Evolutionary conservation across 169 alveolate genomes (phyloP).

Genomic region (Theileria annulata): DNA sequence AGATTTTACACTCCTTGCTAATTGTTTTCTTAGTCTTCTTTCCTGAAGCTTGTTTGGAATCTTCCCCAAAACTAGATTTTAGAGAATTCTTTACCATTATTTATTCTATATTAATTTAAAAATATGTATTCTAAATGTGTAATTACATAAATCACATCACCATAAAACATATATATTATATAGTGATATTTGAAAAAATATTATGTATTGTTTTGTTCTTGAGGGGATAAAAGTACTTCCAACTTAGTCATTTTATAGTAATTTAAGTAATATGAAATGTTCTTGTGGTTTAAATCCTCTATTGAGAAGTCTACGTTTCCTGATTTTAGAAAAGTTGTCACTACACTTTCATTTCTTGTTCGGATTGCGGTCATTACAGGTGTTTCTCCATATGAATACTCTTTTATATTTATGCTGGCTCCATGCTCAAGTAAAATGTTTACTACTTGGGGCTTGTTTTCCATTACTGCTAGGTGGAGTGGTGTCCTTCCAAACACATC

Average conservation of each 20-base stretch:
- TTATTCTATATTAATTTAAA: not conserved
- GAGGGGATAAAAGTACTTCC: not conserved
- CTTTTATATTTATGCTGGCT: constrained; percentile 68
- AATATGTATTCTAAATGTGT: not conserved
- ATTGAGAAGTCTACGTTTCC: constrained; percentile 52
- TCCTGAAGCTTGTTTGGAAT: not conserved
- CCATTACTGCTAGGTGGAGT: constrained; percentile 74
- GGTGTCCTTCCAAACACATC: constrained; percentile 72
- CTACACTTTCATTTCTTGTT: constrained; percentile 79
- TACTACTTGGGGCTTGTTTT: constrained; percentile 64
- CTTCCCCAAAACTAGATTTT: not conserved
- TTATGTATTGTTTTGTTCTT: not conserved
- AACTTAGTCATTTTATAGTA: not conserved
- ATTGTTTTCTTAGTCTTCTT: constrained; percentile 4
- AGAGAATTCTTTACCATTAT: not conserved
- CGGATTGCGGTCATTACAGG: constrained; percentile 84
- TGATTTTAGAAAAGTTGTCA: constrained; percentile 64
- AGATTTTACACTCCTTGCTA: constrained; percentile 30
- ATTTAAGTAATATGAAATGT: not conserved
- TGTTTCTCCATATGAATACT: constrained; percentile 78
- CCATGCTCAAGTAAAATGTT: constrained; percentile 45
- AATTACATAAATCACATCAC: not conserved
- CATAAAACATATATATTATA: not conserved
- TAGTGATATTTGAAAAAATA: not conserved
- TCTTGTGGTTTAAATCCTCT: constrained; percentile 61